Evolutionary conservation across 768 basidiomycete species (phyloP), one percentile per base, ranked within the genome.

Genomic region (Austroboletus eburneus): DNA sequence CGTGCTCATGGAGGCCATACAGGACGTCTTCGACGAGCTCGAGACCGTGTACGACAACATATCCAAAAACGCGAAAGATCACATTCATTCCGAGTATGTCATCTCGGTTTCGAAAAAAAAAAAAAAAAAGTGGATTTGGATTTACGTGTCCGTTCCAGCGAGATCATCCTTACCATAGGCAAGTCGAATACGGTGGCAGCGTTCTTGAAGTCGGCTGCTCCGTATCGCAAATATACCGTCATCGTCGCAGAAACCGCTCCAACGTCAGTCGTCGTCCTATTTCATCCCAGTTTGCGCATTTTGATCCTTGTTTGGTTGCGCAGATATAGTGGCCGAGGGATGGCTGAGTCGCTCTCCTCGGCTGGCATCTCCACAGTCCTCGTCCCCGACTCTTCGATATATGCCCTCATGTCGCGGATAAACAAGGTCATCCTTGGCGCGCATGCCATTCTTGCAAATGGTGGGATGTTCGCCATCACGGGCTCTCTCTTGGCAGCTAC

Each of bases 161-260:
- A 98, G 68, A 93, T 97, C 56, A 91, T 99, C 52, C 66, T 95
- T 45, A 95, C 91, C 3, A 78, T 98, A 42, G 93, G 94, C n/a
- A 82, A 87, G 69, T 98, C 96, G 29, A 84, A 77, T 61, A 97
- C 95, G 0, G 91, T 99, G 5, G 92, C 92, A 62, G 78, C 88
- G 8, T 99, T 97, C 71, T 73, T 99, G 36, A 95, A 91, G 67
- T 76, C 91, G 10, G 96, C 92, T 0, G 87, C 85, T 9, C 88
- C 88, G 54, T 79, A 89, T 57, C 77, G 91, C 54, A 95, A 94
- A 64, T 97, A 91, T 61, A 94, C 94, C 22, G 93, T 93, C 43
- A 92, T 99, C 56, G 90, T 97, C 16, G 89, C 92, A 17, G 95
- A 98, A 69, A 93, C 92, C 0, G 91, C 89, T 9, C 95, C 95